Evolutionary conservation across 768 basidiomycete species (phyloP), one percentile per base, ranked within the genome.

Genomic region (Naganishia vaughanmartiniae): DNA sequence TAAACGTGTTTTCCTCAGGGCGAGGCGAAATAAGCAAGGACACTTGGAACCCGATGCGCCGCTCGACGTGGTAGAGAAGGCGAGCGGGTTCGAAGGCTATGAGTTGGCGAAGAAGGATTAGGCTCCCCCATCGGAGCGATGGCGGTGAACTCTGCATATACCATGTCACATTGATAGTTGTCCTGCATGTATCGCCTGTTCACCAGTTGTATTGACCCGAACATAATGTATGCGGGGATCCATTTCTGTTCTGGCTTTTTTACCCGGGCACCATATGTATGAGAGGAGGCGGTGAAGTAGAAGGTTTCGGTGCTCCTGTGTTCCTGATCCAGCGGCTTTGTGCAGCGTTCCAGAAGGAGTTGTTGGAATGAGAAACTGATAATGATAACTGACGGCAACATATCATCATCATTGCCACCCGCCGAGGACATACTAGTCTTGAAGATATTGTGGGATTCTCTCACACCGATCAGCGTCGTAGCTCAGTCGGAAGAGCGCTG

Each of bases 11-110:
- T 17, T 10, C 21, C 42, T 5, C 11, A 96, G 93, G 71, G 94
- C 94, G 7, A 87, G 92, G 54, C 85, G 93, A 73, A 96, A 95
- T 76, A 82, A 86, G 33, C 86, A 86, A 72, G 94, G 94, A 0
- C 91, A 94, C 65, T 83, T 93, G 19, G 93, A 93, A 72, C 94
- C 94, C 5, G 94, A 97, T 78, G 94, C 94, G 0, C 83, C 86
- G 1, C 89, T 93, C 24, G 87, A 89, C 24, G 87, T 86, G 21
- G 85, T 96, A 15, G 89, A 92, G 74, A 86, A 85, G 55, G 93
- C 93, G 2, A 84, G 91, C 46, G 93, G 93, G 11, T 83, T 80
- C 65, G 81, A 81, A 53, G 76, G 79, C 12, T 81, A 79, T 68
- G 81, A 82, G 66, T 72, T 79, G n/a, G 82, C 81, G 0, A 71